Percentiles rank a stretch among this genome's conserved stretches.
Evolutionary conservation across 2,329 filamentous ascomycete genomes (phyloP).

Genomic region (Chaetomium strumarium): DNA sequence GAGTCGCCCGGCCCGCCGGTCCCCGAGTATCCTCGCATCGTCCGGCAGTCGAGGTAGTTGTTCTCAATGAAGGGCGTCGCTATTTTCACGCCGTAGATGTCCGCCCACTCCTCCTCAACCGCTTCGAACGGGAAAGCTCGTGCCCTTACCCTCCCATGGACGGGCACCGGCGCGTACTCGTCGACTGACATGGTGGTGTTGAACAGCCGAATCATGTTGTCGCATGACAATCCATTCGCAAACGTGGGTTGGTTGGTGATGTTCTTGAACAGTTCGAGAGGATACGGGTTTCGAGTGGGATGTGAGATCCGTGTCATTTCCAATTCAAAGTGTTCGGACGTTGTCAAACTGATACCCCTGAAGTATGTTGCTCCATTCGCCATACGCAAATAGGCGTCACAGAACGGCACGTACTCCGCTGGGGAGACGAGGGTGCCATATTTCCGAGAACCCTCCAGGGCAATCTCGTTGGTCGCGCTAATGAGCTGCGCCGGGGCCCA

Average conservation of each 20-base stretch:
- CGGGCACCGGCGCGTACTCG: slow-evolving; percentile 23
- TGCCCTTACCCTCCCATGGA: slow-evolving; percentile 24
- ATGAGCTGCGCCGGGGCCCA: slow-evolving; percentile 45
- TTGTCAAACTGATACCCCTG: slow-evolving; percentile 20
- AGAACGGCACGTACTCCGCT: slow-evolving; percentile 40
- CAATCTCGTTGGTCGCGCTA: slow-evolving; percentile 36
- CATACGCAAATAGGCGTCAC: slow-evolving; percentile 41
- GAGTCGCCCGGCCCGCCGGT: slow-evolving; percentile 21
- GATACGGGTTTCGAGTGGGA: slow-evolving; percentile 27
- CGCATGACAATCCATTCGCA: slow-evolving; percentile 40
- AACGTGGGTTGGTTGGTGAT: slow-evolving; percentile 52
- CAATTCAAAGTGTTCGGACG: slow-evolving; percentile 27
- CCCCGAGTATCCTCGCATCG: slow-evolving; percentile 27
- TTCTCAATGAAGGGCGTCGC: slow-evolving; percentile 32
- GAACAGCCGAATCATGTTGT: slow-evolving; percentile 33
- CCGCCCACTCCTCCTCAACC: slow-evolving; percentile 17
- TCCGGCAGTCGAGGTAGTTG: slow-evolving; percentile 28
- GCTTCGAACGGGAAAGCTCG: slow-evolving; percentile 24
- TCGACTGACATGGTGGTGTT: slow-evolving; percentile 27
- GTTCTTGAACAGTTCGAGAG: slow-evolving; percentile 41
- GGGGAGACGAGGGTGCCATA: slow-evolving; percentile 43
- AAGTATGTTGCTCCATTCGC: slow-evolving; percentile 26
- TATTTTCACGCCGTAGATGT: slow-evolving; percentile 28
- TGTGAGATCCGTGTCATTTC: slow-evolving; percentile 22
- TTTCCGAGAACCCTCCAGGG: slow-evolving; percentile 38